Conservation (phyloP, 1,284 basidiomycete species). For the Cryptococcus maquisensis region DNA sequence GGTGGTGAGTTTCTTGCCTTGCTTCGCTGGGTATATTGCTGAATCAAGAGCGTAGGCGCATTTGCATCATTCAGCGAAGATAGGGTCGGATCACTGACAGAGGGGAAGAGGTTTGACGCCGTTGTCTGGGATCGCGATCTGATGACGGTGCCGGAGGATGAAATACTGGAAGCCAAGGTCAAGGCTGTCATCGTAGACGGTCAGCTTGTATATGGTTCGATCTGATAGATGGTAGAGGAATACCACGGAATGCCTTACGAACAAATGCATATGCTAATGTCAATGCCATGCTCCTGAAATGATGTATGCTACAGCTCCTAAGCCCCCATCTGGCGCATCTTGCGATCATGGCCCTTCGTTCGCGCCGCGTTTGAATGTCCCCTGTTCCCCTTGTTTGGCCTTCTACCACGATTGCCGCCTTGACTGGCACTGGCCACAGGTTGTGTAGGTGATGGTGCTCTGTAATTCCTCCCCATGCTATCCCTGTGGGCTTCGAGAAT, state of each 20-base stretch:
- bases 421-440: too few relatives aligned
- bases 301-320: neutral
- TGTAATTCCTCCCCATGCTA: slow-evolving; percentile 3
- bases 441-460: neutral
- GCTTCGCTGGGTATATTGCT: neutral
- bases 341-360: slow-evolving; percentile 47
- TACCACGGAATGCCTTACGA: neutral
- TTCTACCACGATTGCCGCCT: slow-evolving; percentile 11
- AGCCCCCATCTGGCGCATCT: slow-evolving; percentile 46
- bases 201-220: slow-evolving; percentile 55
- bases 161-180: slow-evolving; percentile 68
- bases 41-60: slow-evolving; percentile 52
- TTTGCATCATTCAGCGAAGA: slow-evolving; percentile 70
- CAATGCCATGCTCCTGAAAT: neutral
- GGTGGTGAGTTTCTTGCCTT: slow-evolving; percentile 51
- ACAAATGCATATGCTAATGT: neutral
- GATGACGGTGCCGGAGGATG: slow-evolving; percentile 59
- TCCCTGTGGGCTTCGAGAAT: slow-evolving; percentile 41
- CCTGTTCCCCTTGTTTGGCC: slow-evolving; percentile 40
- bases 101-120: slow-evolving; percentile 80
- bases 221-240: neutral
- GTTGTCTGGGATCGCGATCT: slow-evolving; percentile 76
- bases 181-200: slow-evolving; percentile 77
- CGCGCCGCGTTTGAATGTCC: slow-evolving; percentile 48
- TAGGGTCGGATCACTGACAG: slow-evolving; percentile 60